Base-by-base conservation (phyloP, 345 rosid species). In the Brassica nigra region DNA sequence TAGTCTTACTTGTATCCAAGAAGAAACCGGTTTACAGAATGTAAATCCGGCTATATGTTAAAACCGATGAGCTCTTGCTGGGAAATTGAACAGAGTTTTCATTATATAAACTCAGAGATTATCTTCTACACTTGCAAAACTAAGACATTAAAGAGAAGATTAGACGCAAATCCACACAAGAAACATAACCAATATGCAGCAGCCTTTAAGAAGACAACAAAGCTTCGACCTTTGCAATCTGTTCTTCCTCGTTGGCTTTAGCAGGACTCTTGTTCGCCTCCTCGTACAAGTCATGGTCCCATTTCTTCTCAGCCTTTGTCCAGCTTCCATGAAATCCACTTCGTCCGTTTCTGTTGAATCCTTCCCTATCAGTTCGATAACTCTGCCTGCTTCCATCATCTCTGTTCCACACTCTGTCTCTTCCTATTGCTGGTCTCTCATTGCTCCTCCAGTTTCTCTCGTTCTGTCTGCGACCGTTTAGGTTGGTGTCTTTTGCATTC, bases 211-310 rank as follows among this genome's bases (percentile, higher is more conserved):
- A 90, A 36, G 97, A 87, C 83, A 96, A 80, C 30, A 96, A 91
- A 42, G 92, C 91, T 83, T 96, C 99, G 12, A 96, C 87, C 80
- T 89, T 91, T 9, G 99, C 99, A 70, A 93, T 85, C 70, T 89
- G 91, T 67, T 96, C 99, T 78, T 93, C 99, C 74, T 93, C 98
- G 54, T 85, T 91, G 86, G 88, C 87, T 15, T 64, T 78, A 63
- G 87, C 75, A 0, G 97, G 97, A 76, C 94, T 93, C 84, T 81
- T 86, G 74, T 86, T 89, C 3, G 94, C 89, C 77, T 96, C 97
- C 3, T 89, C 90, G 29, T 83, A 96, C 88, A 96, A 70, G 82
- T 96, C 99, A 68, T 96, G 98, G 85, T 84, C 92, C 99, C 99
- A 96, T 80, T 90, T 96, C 85, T 90, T 96, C 82, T 90, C 98